Conservation (phyloP, 148 eudicot species). For the Chenopodium formosanum region DNA sequence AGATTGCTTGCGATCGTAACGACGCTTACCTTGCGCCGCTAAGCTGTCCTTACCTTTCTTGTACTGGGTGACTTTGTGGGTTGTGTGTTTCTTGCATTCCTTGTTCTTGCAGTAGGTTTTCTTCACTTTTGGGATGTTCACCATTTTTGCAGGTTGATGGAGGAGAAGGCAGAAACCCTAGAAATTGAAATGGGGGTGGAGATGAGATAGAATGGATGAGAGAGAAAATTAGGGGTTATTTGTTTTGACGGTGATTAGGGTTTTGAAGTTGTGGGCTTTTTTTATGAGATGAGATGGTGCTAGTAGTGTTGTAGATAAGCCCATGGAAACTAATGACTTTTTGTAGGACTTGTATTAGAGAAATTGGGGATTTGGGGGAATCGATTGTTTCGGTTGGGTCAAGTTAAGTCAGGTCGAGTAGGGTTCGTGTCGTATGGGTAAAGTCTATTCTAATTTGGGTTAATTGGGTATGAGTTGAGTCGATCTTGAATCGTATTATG, state of each 20-base stretch:
- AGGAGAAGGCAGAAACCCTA: not conserved
- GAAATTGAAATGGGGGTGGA: not conserved
- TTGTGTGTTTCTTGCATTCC: constrained; percentile 70
- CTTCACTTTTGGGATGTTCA: constrained; percentile 81
- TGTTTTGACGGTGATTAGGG: constrained; percentile 4
- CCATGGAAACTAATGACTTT: not conserved
- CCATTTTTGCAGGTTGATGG: constrained; percentile 26
- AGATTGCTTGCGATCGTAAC: constrained; percentile 78
- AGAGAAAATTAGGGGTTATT: not conserved
- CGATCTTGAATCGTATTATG: too few species aligned
- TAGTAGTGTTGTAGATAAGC: not conserved
- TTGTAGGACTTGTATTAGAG: not conserved
- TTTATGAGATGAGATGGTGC: not conserved
- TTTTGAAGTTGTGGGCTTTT: not conserved
- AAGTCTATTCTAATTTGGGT: too few species aligned
- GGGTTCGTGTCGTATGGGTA: too few species aligned
- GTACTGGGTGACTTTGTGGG: constrained; percentile 80
- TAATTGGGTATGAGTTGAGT: too few species aligned
- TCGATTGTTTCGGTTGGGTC: too few species aligned
- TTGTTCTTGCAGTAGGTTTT: constrained; percentile 84
- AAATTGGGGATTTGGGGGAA: too few species aligned
- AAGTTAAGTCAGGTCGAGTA: too few species aligned
- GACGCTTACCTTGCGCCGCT: constrained; percentile 78
- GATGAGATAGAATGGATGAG: not conserved
- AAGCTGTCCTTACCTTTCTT: constrained; percentile 83